Conservation (phyloP, 1,284 basidiomycete species). For the Moesziomyces sp. region DNA sequence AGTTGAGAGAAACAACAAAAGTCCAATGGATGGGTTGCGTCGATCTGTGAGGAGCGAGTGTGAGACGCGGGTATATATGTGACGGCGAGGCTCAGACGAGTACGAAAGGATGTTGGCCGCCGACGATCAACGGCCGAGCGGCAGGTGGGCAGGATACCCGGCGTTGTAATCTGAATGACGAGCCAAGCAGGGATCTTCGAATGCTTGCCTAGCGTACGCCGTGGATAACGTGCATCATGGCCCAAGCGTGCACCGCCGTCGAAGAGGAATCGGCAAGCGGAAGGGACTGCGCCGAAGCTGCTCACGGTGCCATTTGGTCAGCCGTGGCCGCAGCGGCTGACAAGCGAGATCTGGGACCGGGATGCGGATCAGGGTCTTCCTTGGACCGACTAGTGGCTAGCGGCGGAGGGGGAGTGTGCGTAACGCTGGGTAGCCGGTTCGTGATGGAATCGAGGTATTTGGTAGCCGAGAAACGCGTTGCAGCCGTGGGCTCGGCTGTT, state of each 20-base stretch:
- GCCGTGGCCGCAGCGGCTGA: too few species aligned
- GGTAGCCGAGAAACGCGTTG: background rate
- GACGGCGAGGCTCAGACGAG: too few species aligned
- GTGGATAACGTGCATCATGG: background rate
- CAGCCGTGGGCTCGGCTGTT: background rate
- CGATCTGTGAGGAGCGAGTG: slow-evolving; percentile 10
- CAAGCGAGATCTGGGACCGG: too few species aligned
- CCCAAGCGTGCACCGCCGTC: background rate
- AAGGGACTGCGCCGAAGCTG: slow-evolving; percentile 16
- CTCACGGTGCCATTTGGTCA: background rate
- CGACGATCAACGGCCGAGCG: too few species aligned
- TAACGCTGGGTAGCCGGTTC: background rate
- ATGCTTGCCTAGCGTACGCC: background rate
- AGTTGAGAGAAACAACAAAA: background rate
- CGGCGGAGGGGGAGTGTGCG: background rate
- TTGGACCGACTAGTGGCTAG: slow-evolving; percentile 1
- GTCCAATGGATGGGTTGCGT: slow-evolving; percentile 17
- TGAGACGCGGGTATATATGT: slow-evolving; percentile 14
- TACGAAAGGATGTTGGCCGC: too few species aligned
- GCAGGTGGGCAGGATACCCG: too few species aligned
- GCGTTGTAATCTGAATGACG: too few species aligned
- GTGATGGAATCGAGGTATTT: background rate
- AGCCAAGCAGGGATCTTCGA: too few species aligned
- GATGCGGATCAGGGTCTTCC: slow-evolving; percentile 39
- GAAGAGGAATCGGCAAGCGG: background rate